Evolutionary conservation across 2,329 filamentous ascomycete genomes (phyloP).

Genomic region (Shiraia bambusicola): DNA sequence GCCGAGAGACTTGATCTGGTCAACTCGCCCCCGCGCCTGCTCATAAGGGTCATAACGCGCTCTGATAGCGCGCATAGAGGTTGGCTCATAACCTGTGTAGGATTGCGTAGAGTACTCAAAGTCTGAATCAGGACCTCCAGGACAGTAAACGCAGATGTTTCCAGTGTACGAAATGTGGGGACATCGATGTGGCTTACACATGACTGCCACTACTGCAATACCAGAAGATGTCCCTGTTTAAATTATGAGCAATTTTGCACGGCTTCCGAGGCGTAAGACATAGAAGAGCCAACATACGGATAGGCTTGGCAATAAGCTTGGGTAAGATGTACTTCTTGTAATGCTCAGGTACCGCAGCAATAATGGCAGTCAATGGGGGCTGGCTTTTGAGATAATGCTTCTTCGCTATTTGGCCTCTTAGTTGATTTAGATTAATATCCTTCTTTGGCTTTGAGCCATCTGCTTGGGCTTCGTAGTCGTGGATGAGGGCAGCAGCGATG

Average conservation of each 20-base stretch:
- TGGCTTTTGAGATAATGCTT: constrained; percentile 88
- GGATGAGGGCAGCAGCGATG: constrained; percentile 88
- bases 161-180: constrained; percentile 98
- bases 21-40: constrained; percentile 90
- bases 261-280: rapidly evolving
- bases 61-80: constrained; percentile 96
- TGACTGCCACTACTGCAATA: constrained; percentile 96
- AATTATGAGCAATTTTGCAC: constrained; percentile 5
- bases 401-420: constrained; percentile 85
- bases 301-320: constrained; percentile 95
- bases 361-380: constrained; percentile 92
- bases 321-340: constrained; percentile 99
- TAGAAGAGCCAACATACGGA: constrained; percentile 59
- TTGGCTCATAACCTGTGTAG: constrained; percentile 97
- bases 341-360: constrained; percentile 96
- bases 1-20: constrained; percentile 92
- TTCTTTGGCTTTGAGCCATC: constrained; percentile 72
- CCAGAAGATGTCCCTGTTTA: constrained; percentile 82
- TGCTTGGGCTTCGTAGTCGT: constrained; percentile 83
- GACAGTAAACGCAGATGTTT: constrained; percentile 98
- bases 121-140: constrained; percentile 94
- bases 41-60: constrained; percentile 97
- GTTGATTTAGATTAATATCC: constrained; percentile 88
- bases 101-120: constrained; percentile 99
- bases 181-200: constrained; percentile 98